These are phyloP conservation scores for Clonostachys rhizophaga DNA, from an alignment of 2,329 filamentous ascomycete species.

Conservation along the genomic window DNA sequence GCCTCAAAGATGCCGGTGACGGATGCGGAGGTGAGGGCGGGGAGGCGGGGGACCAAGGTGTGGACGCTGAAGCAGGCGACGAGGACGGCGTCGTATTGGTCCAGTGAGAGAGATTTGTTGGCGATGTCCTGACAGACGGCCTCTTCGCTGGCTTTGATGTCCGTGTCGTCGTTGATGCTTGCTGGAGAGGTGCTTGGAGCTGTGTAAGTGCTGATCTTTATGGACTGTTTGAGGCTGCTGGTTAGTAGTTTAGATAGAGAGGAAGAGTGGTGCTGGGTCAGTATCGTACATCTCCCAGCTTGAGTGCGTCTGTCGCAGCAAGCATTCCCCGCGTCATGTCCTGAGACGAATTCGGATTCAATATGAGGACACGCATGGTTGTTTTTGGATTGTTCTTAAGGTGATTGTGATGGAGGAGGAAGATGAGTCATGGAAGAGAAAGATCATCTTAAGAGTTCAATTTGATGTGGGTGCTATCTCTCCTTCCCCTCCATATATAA, in stretches of 20 bases:
- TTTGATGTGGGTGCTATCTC: too few species aligned
- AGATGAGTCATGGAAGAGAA: too few species aligned
- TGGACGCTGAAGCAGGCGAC: constrained; percentile 89
- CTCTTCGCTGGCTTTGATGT: constrained; percentile 58
- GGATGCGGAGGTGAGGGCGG: constrained; percentile 9
- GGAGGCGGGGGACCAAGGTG: constrained; percentile 53
- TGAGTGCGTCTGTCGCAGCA: constrained; percentile 35
- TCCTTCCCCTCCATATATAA: too few species aligned
- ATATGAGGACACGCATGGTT: constrained; percentile 50
- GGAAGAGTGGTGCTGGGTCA: constrained; percentile 3
- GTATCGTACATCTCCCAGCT: constrained; percentile 25
- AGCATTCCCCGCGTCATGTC: constrained; percentile 67
- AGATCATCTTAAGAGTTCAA: too few species aligned
- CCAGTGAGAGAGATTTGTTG: constrained; percentile 25
- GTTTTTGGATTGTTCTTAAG: not conserved
- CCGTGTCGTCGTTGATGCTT: constrained; percentile 74
- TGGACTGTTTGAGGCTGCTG: constrained; percentile 21
- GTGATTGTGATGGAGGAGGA: too few species aligned
- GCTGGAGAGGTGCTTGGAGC: constrained; percentile 56
- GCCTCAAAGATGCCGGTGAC: constrained; percentile 79
- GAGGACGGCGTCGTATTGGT: constrained; percentile 68
- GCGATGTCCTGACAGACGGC: constrained; percentile 55
- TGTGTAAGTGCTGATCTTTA: constrained; percentile 60
- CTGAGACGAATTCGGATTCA: constrained; percentile 75
- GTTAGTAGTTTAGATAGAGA: not conserved